phyloP scores from a whole-genome alignment of 306 rosid genomes.

The Pterocarpus santalinus region DNA sequence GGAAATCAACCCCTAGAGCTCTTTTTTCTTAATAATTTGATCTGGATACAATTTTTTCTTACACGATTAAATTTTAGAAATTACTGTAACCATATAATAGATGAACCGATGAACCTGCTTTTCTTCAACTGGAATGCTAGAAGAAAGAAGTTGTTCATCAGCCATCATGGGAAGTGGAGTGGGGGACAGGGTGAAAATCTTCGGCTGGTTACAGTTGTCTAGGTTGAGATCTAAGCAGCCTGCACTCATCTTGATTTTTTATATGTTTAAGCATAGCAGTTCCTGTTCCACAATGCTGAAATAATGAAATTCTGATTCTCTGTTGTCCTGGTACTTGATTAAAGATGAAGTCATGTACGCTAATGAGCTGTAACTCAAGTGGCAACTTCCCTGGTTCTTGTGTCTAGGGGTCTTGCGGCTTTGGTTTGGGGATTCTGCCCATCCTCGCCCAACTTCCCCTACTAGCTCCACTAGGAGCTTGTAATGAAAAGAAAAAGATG shows the following conservation, averaged over 20 bases:
- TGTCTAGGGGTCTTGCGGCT: too few relatives aligned
- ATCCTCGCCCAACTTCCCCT: too few relatives aligned
- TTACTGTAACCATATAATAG: background rate
- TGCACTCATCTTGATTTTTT: background rate
- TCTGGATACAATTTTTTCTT: constrained; percentile 26
- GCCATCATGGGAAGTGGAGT: constrained; percentile 29
- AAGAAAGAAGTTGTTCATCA: constrained; percentile 30
- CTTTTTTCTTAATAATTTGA: constrained; percentile 15
- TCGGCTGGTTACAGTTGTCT: constrained; percentile 1
- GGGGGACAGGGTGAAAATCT: constrained; percentile 22
- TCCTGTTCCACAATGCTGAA: background rate
- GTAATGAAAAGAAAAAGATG: too few relatives aligned
- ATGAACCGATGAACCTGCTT: constrained; percentile 8
- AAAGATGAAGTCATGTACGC: constrained; percentile 16
- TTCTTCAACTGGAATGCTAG: constrained; percentile 23
- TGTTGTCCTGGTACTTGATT: constrained; percentile 7
- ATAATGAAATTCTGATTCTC: background rate
- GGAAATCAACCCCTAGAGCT: background rate
- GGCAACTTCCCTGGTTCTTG: too few relatives aligned
- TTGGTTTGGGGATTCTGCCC: too few relatives aligned
- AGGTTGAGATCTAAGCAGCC: constrained; percentile 28
- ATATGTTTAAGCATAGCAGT: background rate
- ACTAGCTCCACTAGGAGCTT: too few relatives aligned
- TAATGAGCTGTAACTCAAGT: too few relatives aligned
- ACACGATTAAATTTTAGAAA: background rate